Evolutionary conservation across 352 stramenopile genomes (phyloP).

Genomic region (Phytophthora lateralis): DNA sequence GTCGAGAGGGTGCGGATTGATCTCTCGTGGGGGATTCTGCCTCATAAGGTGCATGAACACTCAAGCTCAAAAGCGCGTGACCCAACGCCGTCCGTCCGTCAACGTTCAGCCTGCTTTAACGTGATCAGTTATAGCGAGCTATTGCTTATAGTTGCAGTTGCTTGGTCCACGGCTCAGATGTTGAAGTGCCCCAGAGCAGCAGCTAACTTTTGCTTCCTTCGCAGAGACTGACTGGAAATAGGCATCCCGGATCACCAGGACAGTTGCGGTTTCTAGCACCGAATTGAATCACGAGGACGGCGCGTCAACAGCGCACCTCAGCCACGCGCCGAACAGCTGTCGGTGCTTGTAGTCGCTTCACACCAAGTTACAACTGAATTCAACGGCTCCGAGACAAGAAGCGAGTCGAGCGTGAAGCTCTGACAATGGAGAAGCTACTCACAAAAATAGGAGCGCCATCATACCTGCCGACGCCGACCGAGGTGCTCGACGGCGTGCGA

Average conservation of each 20-base stretch:
- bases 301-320: conserved; percentile 45
- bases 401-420: conserved; percentile 7
- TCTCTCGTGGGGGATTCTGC: neutral
- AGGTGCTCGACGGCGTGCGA: conserved; percentile 66
- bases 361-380: conserved; percentile 30
- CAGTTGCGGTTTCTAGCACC: conserved; percentile 33
- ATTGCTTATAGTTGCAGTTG: neutral
- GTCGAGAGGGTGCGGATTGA: conserved; percentile 4
- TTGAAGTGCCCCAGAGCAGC: neutral
- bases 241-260: conserved; percentile 5
- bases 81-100: neutral
- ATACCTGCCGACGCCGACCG: conserved; percentile 64
- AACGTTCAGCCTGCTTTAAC: neutral
- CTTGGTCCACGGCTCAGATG: neutral
- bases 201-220: neutral
- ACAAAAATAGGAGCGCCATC: conserved; percentile 54
- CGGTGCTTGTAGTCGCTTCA: neutral
- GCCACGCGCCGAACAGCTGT: conserved; percentile 12
- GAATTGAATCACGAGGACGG: conserved; percentile 33
- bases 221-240: neutral
- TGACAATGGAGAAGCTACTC: conserved; percentile 42
- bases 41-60: neutral
- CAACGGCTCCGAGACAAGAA: conserved; percentile 23
- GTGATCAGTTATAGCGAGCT: neutral
- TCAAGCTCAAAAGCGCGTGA: conserved; percentile 10